These are phyloP conservation scores for Vicia sativa DNA, from an alignment of 306 rosid species.

Conservation along the genomic window DNA sequence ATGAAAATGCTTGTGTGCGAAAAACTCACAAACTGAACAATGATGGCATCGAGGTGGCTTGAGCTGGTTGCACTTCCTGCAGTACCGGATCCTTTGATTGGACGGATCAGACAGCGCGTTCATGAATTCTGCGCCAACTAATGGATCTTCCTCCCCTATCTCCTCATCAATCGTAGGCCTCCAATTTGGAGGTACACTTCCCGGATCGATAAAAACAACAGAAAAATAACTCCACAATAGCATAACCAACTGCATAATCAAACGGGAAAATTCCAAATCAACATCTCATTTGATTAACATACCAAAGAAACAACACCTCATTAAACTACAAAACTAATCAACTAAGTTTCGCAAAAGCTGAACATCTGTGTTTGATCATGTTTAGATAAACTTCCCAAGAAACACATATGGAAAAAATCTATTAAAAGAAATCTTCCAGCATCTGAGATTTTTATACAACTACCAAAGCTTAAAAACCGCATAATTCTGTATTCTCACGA, in stretches of 20 bases:
- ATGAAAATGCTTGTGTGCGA: not conserved
- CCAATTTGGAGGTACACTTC: constrained; percentile 91
- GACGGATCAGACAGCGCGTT: constrained; percentile 53
- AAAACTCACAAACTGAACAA: constrained; percentile 95
- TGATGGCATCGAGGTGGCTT: constrained; percentile 97
- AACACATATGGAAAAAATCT: not conserved
- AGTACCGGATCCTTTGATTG: constrained; percentile 67
- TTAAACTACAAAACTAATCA: not conserved
- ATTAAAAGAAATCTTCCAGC: not conserved
- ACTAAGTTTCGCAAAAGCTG: not conserved
- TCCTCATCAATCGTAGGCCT: constrained; percentile 89
- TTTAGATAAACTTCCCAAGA: not conserved
- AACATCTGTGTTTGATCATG: constrained; percentile 5
- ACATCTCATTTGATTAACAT: constrained; percentile 25
- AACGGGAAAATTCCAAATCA: constrained; percentile 35
- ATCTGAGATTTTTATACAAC: not conserved
- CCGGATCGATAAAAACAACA: constrained; percentile 94
- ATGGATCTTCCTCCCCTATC: constrained; percentile 86
- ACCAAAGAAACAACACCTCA: constrained; percentile 15
- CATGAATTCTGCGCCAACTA: constrained; percentile 65
- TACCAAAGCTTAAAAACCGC: not conserved
- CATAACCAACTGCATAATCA: constrained; percentile 80
- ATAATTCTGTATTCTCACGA: not conserved
- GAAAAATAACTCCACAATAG: constrained; percentile 97
- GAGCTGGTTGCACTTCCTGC: constrained; percentile 86